Base-by-base conservation (phyloP, 1,139 yeast genomes). In the Pichia sp. region DNA sequence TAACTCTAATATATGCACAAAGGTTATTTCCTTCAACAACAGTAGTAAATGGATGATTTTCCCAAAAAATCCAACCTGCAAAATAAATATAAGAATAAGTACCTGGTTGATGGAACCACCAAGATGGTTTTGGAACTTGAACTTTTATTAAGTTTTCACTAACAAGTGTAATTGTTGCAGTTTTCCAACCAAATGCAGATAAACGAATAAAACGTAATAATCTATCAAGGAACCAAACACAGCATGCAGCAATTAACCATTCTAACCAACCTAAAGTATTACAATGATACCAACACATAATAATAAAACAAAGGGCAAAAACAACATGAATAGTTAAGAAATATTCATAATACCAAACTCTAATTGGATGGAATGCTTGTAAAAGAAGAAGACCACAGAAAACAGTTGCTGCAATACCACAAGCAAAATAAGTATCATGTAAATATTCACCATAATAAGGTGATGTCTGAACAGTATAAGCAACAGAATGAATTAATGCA, bases 261-360 rank as follows among this genome's bases (percentile, higher is more conserved):
- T 65, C 69, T 53, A 64, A 50, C 71, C 72, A 69, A 8, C 74
- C 75, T 35, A 68, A 45, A 2, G 41, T 47, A 3, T 54, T 54
- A 42, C 65, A 55, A 47, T 70, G 75, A 35, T 57, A 65, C 61
- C 68, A 68, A 62, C 68, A 64, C 36, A 64, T 47, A 5, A 60
- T 55, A 10, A 70, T 60, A 40, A 69, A 64, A 7, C 55, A 47
- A 11, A 66, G 50, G 16, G 62, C 65, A 50, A 69, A 55, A 3
- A 56, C 13, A 37, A 67, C 61, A 45, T 70, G 74, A 2, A 61
- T 23, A 7, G 64, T 30, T 28, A 70, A 47, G 44, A 69, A 70
- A 2, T 57, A 31, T 38, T 69, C 74, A 56, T 79, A 79, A 37
- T 62, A 60, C 25, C 55, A 46, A 47, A 67, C 70, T 58, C 85